Percentiles rank a stretch among this genome's conserved stretches.
Conservation (phyloP, 208 protist species). For the Trypanosoma conorhini region DNA sequence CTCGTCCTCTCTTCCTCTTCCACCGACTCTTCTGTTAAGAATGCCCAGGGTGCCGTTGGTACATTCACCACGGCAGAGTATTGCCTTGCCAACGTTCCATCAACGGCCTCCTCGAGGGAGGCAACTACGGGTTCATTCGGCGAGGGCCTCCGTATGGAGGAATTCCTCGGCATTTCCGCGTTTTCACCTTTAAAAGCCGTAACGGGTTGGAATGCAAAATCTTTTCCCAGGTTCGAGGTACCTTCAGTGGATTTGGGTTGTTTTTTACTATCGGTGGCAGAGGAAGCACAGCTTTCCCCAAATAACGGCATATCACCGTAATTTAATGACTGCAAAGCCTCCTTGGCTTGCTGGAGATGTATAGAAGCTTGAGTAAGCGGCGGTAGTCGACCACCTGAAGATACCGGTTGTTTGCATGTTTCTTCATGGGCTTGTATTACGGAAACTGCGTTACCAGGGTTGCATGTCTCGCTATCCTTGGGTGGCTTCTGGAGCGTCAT, state of each 20-base stretch:
- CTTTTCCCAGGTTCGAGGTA: neutral
- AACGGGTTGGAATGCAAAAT: neutral
- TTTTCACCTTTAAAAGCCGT: neutral
- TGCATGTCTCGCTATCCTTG: neutral
- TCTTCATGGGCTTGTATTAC: neutral
- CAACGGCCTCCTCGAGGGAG: neutral
- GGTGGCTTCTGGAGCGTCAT: constrained; percentile 21
- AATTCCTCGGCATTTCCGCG: neutral
- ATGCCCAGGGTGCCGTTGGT: neutral
- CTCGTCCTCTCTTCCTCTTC: neutral
- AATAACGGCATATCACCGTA: constrained; percentile 19
- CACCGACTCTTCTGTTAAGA: neutral
- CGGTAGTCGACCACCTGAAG: neutral
- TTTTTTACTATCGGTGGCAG: neutral
- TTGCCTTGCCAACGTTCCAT: neutral
- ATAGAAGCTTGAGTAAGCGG: neutral
- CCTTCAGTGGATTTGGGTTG: neutral
- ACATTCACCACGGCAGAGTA: neutral
- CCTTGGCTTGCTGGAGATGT: constrained; percentile 7
- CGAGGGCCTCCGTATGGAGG: neutral
- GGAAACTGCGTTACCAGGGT: neutral
- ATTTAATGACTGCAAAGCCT: constrained; percentile 28
- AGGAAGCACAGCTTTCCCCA: neutral
- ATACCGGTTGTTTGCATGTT: neutral
- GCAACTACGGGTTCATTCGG: neutral